Conservation (phyloP, 2,329 filamentous ascomycete genomes). For the Chaetomium strumarium region DNA sequence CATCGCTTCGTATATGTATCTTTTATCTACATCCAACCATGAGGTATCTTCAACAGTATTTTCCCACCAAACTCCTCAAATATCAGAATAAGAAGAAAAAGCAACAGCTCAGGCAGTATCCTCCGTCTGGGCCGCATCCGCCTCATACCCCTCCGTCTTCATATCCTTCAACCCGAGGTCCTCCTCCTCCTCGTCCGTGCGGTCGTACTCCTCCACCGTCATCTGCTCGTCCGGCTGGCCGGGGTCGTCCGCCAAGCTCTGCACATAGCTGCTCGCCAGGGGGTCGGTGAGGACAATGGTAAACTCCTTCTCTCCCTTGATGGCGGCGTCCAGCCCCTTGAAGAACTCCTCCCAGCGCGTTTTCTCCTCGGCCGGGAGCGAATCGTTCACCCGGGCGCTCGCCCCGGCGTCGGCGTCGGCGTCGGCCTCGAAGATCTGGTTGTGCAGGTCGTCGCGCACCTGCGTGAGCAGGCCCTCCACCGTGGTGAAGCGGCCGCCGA, state of each 20-base stretch:
- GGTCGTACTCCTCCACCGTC: slow-evolving; percentile 71
- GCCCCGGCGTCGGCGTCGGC: slow-evolving; percentile 63
- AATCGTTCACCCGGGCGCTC: slow-evolving; percentile 63
- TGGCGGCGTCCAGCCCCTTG: slow-evolving; percentile 65
- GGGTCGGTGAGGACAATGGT: slow-evolving; percentile 81
- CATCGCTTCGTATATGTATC: slow-evolving; percentile 1
- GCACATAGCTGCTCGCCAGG: slow-evolving; percentile 87
- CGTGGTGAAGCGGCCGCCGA: slow-evolving; percentile 94
- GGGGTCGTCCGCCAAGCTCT: slow-evolving; percentile 75
- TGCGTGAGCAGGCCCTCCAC: slow-evolving; percentile 91
- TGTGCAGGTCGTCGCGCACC: slow-evolving; percentile 81
- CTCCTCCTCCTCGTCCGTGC: slow-evolving; percentile 89
- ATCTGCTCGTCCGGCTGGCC: slow-evolving; percentile 69
- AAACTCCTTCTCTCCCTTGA: slow-evolving; percentile 74
- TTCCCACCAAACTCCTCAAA: neutral
- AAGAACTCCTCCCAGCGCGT: slow-evolving; percentile 80
- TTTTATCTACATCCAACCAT: slow-evolving; percentile 2
- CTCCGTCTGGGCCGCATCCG: slow-evolving; percentile 33
- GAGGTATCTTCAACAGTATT: slow-evolving; percentile 8
- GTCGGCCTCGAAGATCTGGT: slow-evolving; percentile 76
- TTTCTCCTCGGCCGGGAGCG: slow-evolving; percentile 60
- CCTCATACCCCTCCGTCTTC: slow-evolving; percentile 82
- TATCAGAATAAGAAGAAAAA: neutral
- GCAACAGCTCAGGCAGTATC: neutral
- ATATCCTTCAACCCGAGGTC: slow-evolving; percentile 88